These are phyloP conservation scores for Colletotrichum cuscutae DNA, from an alignment of 2,329 filamentous ascomycete genomes.

Conservation along the genomic window DNA sequence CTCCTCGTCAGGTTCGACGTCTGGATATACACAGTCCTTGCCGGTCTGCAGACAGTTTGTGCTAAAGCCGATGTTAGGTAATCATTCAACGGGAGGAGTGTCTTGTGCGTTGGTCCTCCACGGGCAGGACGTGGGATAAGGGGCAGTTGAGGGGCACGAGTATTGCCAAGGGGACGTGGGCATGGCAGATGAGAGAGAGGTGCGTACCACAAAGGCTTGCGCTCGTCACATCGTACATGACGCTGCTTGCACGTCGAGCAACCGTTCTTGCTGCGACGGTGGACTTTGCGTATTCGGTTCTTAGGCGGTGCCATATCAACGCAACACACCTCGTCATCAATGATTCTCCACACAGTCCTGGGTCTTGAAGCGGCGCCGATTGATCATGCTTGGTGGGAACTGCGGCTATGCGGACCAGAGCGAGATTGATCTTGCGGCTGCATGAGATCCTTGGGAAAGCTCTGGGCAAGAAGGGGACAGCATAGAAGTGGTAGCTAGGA, in stretches of 20 bases:
- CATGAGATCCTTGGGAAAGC: constrained; percentile 15
- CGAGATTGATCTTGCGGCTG: constrained; percentile 21
- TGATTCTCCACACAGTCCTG: constrained; percentile 30
- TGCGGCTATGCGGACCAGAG: constrained; percentile 10
- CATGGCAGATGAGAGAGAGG: not conserved
- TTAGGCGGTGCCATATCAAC: constrained; percentile 46
- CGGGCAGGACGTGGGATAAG: not conserved
- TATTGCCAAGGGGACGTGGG: too few species aligned
- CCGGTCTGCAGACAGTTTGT: constrained; percentile 58
- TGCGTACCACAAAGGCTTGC: constrained; percentile 56
- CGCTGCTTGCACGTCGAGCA: constrained; percentile 51
- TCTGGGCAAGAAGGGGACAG: not conserved
- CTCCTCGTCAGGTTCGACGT: constrained; percentile 19
- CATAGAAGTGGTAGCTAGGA: not conserved
- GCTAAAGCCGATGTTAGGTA: constrained; percentile 41
- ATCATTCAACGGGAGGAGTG: not conserved
- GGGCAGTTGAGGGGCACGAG: not conserved
- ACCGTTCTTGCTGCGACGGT: constrained; percentile 49
- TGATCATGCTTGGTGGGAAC: constrained; percentile 30
- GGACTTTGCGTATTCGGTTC: constrained; percentile 50
- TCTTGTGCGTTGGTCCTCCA: not conserved
- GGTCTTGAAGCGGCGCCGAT: constrained; percentile 20
- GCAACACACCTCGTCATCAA: constrained; percentile 9
- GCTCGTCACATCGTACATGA: constrained; percentile 58
- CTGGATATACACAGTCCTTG: constrained; percentile 52